A percentile compares a stretch with the other conserved stretches of the same genome.
These are phyloP conservation scores for Papiliotrema fonsecae DNA, from an alignment of 1,284 basidiomycete genomes.

Conservation along the genomic window DNA sequence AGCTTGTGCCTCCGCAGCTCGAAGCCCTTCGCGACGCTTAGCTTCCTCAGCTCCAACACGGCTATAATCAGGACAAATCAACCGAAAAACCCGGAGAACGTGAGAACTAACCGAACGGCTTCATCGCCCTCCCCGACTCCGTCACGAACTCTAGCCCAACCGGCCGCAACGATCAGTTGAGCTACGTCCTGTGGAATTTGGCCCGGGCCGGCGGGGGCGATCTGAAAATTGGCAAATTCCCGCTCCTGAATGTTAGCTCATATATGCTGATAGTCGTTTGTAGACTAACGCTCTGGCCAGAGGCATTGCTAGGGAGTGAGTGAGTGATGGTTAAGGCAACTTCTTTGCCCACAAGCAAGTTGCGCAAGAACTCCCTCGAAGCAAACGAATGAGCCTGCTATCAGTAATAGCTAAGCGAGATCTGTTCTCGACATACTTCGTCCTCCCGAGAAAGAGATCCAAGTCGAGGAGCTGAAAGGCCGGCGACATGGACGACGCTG, in stretches of 20 bases:
- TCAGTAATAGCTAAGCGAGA: not conserved
- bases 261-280: slow-evolving; percentile 3
- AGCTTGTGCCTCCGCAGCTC: slow-evolving; percentile 68
- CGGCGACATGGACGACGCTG: slow-evolving; percentile 80
- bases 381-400: slow-evolving; percentile 81
- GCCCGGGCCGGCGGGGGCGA: slow-evolving; percentile 47
- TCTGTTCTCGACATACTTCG: slow-evolving; percentile 56
- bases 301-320: slow-evolving; percentile 23
- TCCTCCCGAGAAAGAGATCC: slow-evolving; percentile 77
- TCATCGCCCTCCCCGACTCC: slow-evolving; percentile 48
- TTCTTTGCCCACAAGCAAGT: slow-evolving; percentile 81
- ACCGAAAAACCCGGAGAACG: not conserved
- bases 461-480: slow-evolving; percentile 71
- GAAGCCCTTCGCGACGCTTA: slow-evolving; percentile 57
- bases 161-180: slow-evolving; percentile 70
- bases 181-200: slow-evolving; percentile 60
- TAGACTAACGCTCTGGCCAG: slow-evolving; percentile 9
- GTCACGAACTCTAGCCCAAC: slow-evolving; percentile 92
- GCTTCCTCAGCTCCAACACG: slow-evolving; percentile 65
- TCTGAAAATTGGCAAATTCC: slow-evolving; percentile 45
- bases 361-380: slow-evolving; percentile 84
- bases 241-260: slow-evolving; percentile 22
- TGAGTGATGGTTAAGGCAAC: slow-evolving; percentile 48
- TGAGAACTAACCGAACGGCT: slow-evolving; percentile 29
- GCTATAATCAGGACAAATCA: slow-evolving; percentile 12